These are phyloP conservation scores for Penicillium sp. DNA, from an alignment of 2,329 filamentous ascomycete species.

Conservation along the genomic window DNA sequence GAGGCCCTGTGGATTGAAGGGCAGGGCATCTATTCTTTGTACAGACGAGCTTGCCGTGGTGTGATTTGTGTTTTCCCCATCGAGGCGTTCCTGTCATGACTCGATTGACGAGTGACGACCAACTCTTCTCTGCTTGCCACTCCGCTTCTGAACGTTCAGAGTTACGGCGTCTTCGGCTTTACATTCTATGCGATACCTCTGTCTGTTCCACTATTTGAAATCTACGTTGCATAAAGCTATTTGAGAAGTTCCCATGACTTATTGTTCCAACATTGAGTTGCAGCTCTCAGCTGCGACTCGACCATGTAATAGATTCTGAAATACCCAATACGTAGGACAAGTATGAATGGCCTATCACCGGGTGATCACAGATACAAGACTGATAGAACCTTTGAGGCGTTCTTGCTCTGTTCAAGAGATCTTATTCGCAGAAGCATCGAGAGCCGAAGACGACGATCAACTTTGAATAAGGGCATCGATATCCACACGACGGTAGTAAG, in stretches of 20 bases:
- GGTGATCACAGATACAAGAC: too few relatives aligned
- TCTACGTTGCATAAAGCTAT: conserved; percentile 4
- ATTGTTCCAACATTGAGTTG: too few relatives aligned
- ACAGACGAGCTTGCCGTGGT: neutral
- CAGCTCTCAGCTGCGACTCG: too few relatives aligned
- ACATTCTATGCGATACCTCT: conserved; percentile 16
- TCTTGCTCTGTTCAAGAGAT: too few relatives aligned
- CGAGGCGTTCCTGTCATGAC: conserved; percentile 2
- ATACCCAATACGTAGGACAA: too few relatives aligned
- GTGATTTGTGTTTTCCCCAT: neutral
- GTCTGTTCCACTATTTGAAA: conserved; percentile 14
- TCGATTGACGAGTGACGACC: conserved; percentile 19
- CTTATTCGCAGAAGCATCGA: too few relatives aligned
- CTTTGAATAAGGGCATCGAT: conserved; percentile 36
- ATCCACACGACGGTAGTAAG: conserved; percentile 42
- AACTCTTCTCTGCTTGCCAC: conserved; percentile 11
- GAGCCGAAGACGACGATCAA: conserved; percentile 11
- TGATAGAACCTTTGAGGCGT: too few relatives aligned
- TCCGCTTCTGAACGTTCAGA: conserved; percentile 12
- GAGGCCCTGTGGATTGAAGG: neutral
- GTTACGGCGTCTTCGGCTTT: conserved; percentile 17
- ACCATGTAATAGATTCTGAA: too few relatives aligned
- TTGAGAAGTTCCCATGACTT: too few relatives aligned
- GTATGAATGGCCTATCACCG: too few relatives aligned
- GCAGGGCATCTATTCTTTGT: too few relatives aligned